These are phyloP conservation scores for Platismatia glauca DNA, from an alignment of 495 filamentous ascomycete species.

Conservation along the genomic window DNA sequence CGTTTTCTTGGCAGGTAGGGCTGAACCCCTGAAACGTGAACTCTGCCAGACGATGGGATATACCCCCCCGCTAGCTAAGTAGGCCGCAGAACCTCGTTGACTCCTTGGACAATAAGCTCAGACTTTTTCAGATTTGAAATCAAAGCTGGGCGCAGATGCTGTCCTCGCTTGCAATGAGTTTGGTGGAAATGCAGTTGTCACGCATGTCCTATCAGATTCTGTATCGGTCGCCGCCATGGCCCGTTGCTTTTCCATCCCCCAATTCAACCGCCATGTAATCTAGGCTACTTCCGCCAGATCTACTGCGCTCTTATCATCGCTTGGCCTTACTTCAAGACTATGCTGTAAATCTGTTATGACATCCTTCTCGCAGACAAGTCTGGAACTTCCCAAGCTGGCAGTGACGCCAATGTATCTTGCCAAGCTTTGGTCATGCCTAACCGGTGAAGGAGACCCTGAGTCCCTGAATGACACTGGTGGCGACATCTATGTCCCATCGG, in stretches of 20 bases:
- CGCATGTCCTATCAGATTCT: neutral
- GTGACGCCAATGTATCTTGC: neutral
- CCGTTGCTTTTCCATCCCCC: neutral
- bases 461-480: conserved; percentile 9
- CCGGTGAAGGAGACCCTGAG: conserved; percentile 9
- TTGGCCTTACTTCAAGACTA: conserved; percentile 1
- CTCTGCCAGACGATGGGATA: too few relatives aligned
- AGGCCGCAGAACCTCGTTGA: neutral
- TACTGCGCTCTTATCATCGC: neutral
- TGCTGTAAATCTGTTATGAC: neutral
- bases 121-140: neutral
- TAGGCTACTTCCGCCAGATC: neutral
- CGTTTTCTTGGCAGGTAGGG: too few relatives aligned
- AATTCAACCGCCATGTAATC: neutral
- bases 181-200: neutral
- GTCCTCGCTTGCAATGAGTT: neutral
- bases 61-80: too few relatives aligned
- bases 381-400: neutral
- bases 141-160: neutral
- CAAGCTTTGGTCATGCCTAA: neutral
- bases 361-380: neutral
- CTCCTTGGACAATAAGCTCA: neutral
- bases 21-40: too few relatives aligned
- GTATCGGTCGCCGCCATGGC: neutral
- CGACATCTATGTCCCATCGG: conserved; percentile 8